Conservation (phyloP, 345 rosid species). For the Aquilaria sinensis region DNA sequence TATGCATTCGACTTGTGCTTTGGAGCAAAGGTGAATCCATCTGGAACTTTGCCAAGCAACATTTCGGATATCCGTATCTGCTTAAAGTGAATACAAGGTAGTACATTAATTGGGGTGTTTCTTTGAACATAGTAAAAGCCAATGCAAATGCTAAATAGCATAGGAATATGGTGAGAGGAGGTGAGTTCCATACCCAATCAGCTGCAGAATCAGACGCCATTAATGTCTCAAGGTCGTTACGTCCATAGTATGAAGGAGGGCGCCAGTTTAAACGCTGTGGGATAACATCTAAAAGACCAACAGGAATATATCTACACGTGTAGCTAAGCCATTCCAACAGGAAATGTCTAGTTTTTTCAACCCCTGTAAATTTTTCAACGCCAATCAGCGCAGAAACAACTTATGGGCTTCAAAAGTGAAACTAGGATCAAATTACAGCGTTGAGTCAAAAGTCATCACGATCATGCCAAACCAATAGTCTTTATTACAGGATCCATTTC, state of each 20-base stretch:
- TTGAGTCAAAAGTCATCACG: too few species aligned
- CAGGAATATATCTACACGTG: slow-evolving; percentile 74
- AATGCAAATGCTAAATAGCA: background rate
- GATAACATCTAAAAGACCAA: slow-evolving; percentile 77
- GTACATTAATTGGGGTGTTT: background rate
- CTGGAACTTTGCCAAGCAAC: slow-evolving; percentile 92
- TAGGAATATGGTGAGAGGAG: too few species aligned
- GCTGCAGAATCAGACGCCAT: slow-evolving; percentile 96
- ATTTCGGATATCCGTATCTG: slow-evolving; percentile 86
- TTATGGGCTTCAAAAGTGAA: too few species aligned
- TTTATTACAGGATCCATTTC: too few species aligned
- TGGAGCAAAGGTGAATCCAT: slow-evolving; percentile 86
- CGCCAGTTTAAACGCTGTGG: slow-evolving; percentile 92
- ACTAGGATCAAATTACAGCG: too few species aligned
- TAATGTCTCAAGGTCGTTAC: slow-evolving; percentile 93
- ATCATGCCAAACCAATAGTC: too few species aligned
- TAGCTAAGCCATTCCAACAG: slow-evolving; percentile 95
- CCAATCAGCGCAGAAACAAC: too few species aligned
- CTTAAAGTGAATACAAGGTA: background rate
- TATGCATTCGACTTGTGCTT: slow-evolving; percentile 93
- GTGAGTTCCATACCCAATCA: slow-evolving; percentile 60
- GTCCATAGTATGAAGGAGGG: slow-evolving; percentile 81
- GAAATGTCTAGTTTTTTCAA: slow-evolving; percentile 90
- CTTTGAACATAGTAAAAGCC: background rate
- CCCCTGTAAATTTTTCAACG: slow-evolving; percentile 36